These are phyloP conservation scores for Tylopilus plumbeoviolaceoides DNA, from an alignment of 768 basidiomycete species.

Conservation along the genomic window DNA sequence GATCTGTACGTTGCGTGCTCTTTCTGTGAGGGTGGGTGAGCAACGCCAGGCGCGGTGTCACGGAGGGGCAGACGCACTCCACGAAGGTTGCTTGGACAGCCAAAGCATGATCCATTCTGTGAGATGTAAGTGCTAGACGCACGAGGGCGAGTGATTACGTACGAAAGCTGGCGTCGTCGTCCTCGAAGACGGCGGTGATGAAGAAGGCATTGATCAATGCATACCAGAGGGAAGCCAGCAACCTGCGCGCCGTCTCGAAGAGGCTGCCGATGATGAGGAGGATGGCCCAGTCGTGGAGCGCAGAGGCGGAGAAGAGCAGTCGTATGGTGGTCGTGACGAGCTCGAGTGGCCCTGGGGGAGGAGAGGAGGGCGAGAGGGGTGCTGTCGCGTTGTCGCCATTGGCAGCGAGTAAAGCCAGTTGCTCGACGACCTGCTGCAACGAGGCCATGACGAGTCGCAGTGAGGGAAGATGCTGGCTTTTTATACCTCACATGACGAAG, in stretches of 20 bases:
- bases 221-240: constrained; percentile 40
- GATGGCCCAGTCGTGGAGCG: constrained; percentile 60
- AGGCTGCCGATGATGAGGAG: constrained; percentile 58
- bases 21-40: constrained; percentile 17
- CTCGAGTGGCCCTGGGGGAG: constrained; percentile 18
- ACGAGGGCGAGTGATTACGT: constrained; percentile 16
- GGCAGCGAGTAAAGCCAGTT: constrained; percentile 23
- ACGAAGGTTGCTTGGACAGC: constrained; percentile 59
- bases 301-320: constrained; percentile 49
- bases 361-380: not conserved
- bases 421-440: constrained; percentile 29
- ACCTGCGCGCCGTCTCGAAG: constrained; percentile 55
- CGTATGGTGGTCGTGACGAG: constrained; percentile 36
- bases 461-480: too few species aligned
- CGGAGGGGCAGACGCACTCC: constrained; percentile 38
- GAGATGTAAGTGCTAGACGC: not conserved
- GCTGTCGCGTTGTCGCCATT: constrained; percentile 6
- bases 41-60: not conserved
- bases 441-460: constrained; percentile 19
- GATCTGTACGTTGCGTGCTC: constrained; percentile 49
- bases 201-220: constrained; percentile 50
- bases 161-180: constrained; percentile 57
- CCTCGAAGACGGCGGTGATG: constrained; percentile 58
- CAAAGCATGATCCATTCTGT: constrained; percentile 71
- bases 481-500: too few species aligned